Evolutionary conservation across 164 flowering plant genomes (phyloP).

Genomic region (Piper betle): DNA sequence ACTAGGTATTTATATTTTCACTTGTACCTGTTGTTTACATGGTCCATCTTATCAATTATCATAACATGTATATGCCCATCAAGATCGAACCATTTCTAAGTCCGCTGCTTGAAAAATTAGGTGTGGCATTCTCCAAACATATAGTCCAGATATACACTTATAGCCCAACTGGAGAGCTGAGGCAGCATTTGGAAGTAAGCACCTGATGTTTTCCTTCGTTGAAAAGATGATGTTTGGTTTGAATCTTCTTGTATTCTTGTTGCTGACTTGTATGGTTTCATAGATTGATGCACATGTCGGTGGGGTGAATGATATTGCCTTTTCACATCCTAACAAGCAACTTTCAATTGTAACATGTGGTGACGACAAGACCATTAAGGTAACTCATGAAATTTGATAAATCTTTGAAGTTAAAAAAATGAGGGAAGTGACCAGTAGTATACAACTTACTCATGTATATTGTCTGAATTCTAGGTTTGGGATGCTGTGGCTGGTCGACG

Average conservation of each 20-base stretch:
- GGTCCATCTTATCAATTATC: neutral
- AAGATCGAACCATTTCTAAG: neutral
- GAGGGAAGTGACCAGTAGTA: neutral
- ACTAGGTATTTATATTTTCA: slow-evolving; percentile 18
- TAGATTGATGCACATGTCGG: slow-evolving; percentile 72
- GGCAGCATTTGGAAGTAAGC: slow-evolving; percentile 44
- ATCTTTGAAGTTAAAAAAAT: neutral
- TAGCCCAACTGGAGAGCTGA: slow-evolving; percentile 35
- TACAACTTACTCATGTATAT: neutral
- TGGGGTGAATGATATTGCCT: slow-evolving; percentile 64
- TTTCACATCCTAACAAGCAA: slow-evolving; percentile 55
- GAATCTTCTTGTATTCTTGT: neutral
- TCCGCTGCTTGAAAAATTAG: slow-evolving; percentile 12
- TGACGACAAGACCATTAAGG: slow-evolving; percentile 67
- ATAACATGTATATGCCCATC: neutral
- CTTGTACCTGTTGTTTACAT: neutral
- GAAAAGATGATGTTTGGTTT: neutral
- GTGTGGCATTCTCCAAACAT: slow-evolving; percentile 61
- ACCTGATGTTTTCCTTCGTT: neutral
- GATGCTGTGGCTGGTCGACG: slow-evolving; percentile 40
- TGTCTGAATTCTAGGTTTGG: slow-evolving; percentile 34
- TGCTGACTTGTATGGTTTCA: neutral
- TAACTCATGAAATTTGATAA: slow-evolving; percentile 3
- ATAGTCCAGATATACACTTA: slow-evolving; percentile 44
- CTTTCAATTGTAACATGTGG: slow-evolving; percentile 58